phyloP scores from a whole-genome alignment of 2,329 filamentous ascomycete species.

The Bimuria novae-zelandiae region DNA sequence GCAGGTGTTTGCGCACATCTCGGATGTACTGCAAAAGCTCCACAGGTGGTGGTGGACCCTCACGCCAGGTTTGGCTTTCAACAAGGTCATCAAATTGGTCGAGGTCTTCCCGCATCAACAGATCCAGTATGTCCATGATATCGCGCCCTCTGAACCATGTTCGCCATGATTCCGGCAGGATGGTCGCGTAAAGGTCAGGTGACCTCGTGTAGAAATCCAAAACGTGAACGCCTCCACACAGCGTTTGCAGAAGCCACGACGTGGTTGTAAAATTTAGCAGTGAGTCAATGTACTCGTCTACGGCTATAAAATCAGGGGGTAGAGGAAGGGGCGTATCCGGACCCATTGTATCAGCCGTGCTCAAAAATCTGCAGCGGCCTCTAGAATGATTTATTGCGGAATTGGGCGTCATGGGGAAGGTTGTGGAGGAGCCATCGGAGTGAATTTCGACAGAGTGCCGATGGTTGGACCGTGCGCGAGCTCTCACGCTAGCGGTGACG shows the following conservation, averaged over 20 bases:
- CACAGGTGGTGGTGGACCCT: conserved; percentile 51
- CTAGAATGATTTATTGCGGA: background rate
- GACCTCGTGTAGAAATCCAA: conserved; percentile 91
- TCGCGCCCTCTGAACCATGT: conserved; percentile 72
- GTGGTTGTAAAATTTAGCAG: conserved; percentile 77
- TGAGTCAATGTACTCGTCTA: conserved; percentile 78
- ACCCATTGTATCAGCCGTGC: conserved; percentile 47
- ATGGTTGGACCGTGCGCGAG: conserved; percentile 14
- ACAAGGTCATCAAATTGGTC: conserved; percentile 37
- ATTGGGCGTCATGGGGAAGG: background rate
- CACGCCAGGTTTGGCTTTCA: conserved; percentile 45
- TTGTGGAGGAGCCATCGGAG: conserved; percentile 1
- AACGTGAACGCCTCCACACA: conserved; percentile 98
- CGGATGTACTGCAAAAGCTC: conserved; percentile 74
- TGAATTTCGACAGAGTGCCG: conserved; percentile 10
- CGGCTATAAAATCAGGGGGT: conserved; percentile 68
- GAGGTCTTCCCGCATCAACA: conserved; percentile 80
- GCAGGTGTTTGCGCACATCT: conserved; percentile 69
- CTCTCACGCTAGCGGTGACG: background rate
- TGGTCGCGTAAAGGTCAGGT: conserved; percentile 77
- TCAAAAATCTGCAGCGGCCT: background rate
- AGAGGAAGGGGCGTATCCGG: conserved; percentile 66
- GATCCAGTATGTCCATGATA: conserved; percentile 76
- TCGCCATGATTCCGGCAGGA: conserved; percentile 82
- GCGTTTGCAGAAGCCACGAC: conserved; percentile 76